Evolutionary conservation across 306 rosid species (phyloP).

Genomic region (Rosa rugosa): DNA sequence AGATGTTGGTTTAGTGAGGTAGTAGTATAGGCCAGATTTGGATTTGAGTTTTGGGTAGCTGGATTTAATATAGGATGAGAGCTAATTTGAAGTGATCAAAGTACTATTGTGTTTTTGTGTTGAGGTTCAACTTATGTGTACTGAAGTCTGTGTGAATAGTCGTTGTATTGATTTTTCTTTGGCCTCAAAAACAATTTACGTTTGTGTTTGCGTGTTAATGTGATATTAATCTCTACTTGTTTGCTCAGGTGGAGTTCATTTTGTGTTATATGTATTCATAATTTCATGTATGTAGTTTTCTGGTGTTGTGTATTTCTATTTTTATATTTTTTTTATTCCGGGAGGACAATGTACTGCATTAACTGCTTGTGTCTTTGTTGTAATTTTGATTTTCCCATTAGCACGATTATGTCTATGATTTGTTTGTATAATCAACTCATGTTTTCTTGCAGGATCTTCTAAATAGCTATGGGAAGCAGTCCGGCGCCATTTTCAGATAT

Average conservation of each 20-base stretch:
- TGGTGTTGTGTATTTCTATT: background rate
- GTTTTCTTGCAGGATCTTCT: conserved; percentile 8
- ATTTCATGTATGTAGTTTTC: background rate
- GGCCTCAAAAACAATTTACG: background rate
- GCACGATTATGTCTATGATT: background rate
- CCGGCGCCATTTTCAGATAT: conserved; percentile 88
- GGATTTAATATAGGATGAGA: background rate
- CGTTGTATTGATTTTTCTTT: background rate
- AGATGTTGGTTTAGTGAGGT: background rate
- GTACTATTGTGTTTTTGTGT: background rate
- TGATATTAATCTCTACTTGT: background rate
- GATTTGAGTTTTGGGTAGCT: conserved; percentile 1
- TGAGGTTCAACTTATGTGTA: background rate
- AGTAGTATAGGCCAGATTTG: background rate
- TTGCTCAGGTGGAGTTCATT: too few species aligned
- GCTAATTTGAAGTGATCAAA: background rate
- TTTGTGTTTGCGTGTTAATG: background rate
- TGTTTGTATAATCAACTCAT: background rate
- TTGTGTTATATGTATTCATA: background rate
- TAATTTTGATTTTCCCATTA: background rate
- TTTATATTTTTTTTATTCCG: background rate
- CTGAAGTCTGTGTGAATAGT: background rate
- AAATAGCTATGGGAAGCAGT: conserved; percentile 63
- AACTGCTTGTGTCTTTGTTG: background rate
- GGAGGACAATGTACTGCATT: background rate